A percentile compares a stretch with the other conserved stretches of the same genome.
Conservation (phyloP, 2,329 filamentous ascomycete species). For the Trichoderma simmonsii region DNA sequence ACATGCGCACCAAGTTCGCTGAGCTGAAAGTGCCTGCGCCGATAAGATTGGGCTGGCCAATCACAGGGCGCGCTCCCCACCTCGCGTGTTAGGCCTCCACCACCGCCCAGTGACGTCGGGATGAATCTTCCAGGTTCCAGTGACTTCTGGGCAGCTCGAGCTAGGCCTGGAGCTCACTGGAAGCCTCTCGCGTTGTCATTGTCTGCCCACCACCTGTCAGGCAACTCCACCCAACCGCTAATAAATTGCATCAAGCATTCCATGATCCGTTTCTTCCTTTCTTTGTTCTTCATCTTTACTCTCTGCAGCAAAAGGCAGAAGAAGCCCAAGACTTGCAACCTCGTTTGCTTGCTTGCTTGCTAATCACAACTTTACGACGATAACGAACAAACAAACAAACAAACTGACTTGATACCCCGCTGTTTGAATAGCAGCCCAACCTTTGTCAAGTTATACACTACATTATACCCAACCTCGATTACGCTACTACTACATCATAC, state of each 20-base stretch:
- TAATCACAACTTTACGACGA: neutral
- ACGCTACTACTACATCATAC: neutral
- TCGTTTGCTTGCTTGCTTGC: slow-evolving; percentile 2
- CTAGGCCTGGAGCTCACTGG: slow-evolving; percentile 24
- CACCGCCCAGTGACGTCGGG: slow-evolving; percentile 34
- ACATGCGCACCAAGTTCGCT: neutral
- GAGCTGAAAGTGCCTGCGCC: neutral
- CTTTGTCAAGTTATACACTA: neutral
- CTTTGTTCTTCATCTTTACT: neutral
- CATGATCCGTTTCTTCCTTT: neutral
- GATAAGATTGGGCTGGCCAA: slow-evolving; percentile 27
- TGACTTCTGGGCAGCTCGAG: slow-evolving; percentile 30
- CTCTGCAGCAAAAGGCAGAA: neutral
- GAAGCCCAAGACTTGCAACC: slow-evolving; percentile 1
- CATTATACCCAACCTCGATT: neutral
- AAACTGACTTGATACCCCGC: neutral
- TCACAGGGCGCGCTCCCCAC: slow-evolving; percentile 26
- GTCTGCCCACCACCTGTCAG: slow-evolving; percentile 10
- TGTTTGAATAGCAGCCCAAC: slow-evolving; percentile 2
- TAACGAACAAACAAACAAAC: neutral
- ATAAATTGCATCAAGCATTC: slow-evolving; percentile 12
- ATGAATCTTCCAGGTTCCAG: slow-evolving; percentile 32
- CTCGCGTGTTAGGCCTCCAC: neutral
- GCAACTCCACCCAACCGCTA: slow-evolving; percentile 15
- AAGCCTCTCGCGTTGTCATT: slow-evolving; percentile 20